Evolutionary conservation across 306 rosid species (phyloP).

Genomic region (Acmispon strigosus): DNA sequence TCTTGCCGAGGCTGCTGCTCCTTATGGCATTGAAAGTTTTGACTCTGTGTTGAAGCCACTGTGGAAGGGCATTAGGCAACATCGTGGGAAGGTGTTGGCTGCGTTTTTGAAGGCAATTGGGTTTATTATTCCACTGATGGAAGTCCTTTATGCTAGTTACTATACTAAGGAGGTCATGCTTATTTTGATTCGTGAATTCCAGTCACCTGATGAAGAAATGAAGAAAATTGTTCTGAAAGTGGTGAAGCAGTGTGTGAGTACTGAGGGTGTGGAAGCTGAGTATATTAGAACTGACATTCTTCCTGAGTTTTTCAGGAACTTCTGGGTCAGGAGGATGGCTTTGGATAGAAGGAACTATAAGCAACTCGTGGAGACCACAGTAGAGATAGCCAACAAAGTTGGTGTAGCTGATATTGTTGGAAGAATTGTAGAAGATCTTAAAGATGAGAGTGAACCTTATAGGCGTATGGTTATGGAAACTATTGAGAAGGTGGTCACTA

Average conservation of each 20-base stretch:
- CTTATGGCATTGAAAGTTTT: constrained; percentile 94
- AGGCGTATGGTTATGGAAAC: constrained; percentile 99
- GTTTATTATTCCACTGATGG: constrained; percentile 91
- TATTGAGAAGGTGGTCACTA: constrained; percentile 90
- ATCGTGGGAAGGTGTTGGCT: constrained; percentile 94
- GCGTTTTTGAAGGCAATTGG: constrained; percentile 94
- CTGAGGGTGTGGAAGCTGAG: constrained; percentile 93
- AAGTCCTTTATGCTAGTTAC: constrained; percentile 86
- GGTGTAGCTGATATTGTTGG: constrained; percentile 96
- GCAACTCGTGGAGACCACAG: constrained; percentile 93
- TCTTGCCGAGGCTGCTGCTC: constrained; percentile 96
- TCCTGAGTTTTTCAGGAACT: constrained; percentile 85
- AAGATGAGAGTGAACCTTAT: constrained; percentile 97
- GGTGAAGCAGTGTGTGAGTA: constrained; percentile 95
- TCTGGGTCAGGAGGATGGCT: constrained; percentile 99
- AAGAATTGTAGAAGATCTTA: constrained; percentile 89
- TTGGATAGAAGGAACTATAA: constrained; percentile 87
- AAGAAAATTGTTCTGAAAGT: constrained; percentile 93
- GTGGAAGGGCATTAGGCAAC: constrained; percentile 97
- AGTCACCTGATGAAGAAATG: constrained; percentile 99
- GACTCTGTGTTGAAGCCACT: constrained; percentile 88
- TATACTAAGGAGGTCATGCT: constrained; percentile 94
- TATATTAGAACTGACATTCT: constrained; percentile 45
- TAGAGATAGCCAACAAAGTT: constrained; percentile 93
- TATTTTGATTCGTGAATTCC: constrained; percentile 83